These are phyloP conservation scores for Graphiopsis chlorocephala DNA, from an alignment of 2,329 filamentous ascomycete genomes.

Conservation along the genomic window DNA sequence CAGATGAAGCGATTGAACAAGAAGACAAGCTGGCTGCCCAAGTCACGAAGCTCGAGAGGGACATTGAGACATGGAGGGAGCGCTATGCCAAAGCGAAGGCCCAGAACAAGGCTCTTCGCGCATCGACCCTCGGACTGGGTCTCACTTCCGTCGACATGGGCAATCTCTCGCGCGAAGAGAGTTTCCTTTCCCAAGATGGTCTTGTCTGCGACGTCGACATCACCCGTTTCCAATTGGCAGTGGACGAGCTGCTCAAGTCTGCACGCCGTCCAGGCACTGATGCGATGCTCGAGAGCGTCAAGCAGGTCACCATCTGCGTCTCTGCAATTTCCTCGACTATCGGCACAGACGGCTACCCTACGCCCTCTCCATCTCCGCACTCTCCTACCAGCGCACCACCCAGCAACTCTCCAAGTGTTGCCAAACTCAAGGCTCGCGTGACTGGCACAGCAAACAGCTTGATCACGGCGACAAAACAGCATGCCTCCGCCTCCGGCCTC, in stretches of 20 bases:
- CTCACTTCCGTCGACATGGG: conserved; percentile 60
- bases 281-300: conserved; percentile 80
- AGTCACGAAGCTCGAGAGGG: conserved; percentile 72
- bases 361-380: conserved; percentile 30
- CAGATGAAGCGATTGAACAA: conserved; percentile 72
- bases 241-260: conserved; percentile 81
- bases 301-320: conserved; percentile 76
- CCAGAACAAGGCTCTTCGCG: conserved; percentile 76
- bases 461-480: conserved; percentile 93
- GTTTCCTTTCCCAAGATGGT: conserved; percentile 60
- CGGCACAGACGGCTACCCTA: conserved; percentile 39
- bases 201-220: conserved; percentile 88
- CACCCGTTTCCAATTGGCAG: conserved; percentile 89
- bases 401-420: conserved; percentile 41
- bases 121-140: conserved; percentile 74
- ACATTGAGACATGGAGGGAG: conserved; percentile 85
- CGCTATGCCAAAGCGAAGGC: conserved; percentile 87
- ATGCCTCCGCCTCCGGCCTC: conserved; percentile 75
- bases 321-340: conserved; percentile 83
- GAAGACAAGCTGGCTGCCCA: conserved; percentile 75
- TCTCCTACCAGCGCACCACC: conserved; percentile 20
- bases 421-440: conserved; percentile 68
- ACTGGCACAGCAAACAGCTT: conserved; percentile 94
- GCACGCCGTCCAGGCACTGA: conserved; percentile 72
- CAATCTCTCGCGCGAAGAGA: conserved; percentile 60